phyloP scores from a whole-genome alignment of 805 yeast genomes.

The Komagataella phaffii region DNA sequence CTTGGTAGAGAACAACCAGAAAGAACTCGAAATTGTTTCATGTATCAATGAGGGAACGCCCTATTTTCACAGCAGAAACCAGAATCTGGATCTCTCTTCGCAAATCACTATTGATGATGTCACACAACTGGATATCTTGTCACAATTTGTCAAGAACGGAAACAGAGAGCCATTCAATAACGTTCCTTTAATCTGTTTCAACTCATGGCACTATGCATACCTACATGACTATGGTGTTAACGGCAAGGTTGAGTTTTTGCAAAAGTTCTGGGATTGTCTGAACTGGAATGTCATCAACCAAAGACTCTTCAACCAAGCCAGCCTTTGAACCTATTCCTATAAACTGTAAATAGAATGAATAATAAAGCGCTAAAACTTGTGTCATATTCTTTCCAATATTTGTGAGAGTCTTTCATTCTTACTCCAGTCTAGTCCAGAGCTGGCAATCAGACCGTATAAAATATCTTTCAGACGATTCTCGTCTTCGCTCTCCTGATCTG shows the following conservation, averaged over 20 bases:
- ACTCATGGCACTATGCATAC: conserved; percentile 87
- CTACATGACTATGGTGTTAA: conserved; percentile 69
- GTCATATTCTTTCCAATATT: not conserved
- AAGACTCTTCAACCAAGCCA: conserved; percentile 14
- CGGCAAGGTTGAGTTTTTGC: conserved; percentile 64
- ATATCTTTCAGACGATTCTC: not conserved
- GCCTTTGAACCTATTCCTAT: not conserved
- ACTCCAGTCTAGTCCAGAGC: not conserved
- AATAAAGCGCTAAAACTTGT: not conserved
- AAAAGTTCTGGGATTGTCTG: conserved; percentile 62
- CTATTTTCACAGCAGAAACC: conserved; percentile 54
- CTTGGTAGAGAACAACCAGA: conserved; percentile 51
- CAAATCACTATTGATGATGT: conserved; percentile 46
- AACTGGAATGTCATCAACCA: conserved; percentile 71
- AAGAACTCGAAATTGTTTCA: conserved; percentile 37
- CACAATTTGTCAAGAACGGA: conserved; percentile 23
- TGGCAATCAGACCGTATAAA: not conserved
- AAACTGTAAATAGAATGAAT: not conserved
- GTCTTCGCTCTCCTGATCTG: not conserved
- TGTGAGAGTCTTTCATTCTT: not conserved
- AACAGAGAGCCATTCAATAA: conserved; percentile 37
- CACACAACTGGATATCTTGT: conserved; percentile 28
- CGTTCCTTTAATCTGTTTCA: conserved; percentile 65
- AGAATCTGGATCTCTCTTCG: conserved; percentile 63
- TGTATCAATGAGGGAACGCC: conserved; percentile 73